phyloP scores from a whole-genome alignment of 331 rosid genomes.

The Spiraea crenata region DNA sequence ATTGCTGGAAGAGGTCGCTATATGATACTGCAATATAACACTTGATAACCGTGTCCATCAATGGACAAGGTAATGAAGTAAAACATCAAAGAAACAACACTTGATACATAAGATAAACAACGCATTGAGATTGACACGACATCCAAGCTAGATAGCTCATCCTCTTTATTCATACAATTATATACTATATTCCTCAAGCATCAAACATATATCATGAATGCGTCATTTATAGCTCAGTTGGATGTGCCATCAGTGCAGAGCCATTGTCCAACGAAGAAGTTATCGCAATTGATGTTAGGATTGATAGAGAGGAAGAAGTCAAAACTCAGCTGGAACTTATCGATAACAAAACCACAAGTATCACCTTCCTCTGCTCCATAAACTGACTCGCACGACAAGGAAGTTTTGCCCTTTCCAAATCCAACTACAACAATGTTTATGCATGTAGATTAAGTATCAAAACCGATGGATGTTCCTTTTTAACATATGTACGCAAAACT shows the following conservation, averaged over 20 bases:
- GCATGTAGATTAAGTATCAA: not conserved
- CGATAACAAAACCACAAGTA: slow-evolving; percentile 5
- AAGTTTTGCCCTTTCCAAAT: not conserved
- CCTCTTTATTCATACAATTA: slow-evolving; percentile 9
- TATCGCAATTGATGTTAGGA: slow-evolving; percentile 24
- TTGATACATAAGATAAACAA: no score
- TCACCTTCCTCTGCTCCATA: slow-evolving; percentile 21
- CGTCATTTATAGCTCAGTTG: not conserved
- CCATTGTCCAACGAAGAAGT: slow-evolving; percentile 28
- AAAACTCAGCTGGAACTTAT: not conserved
- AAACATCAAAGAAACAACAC: not conserved
- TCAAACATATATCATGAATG: not conserved
- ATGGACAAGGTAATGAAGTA: not conserved
- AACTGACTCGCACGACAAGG: not conserved
- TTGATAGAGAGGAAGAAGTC: slow-evolving; percentile 8
- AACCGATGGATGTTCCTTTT: no score
- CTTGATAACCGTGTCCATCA: not conserved
- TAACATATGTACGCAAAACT: not conserved
- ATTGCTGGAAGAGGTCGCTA: no score
- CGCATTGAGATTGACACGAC: not conserved
- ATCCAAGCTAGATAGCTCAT: not conserved
- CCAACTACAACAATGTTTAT: not conserved
- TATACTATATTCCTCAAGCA: not conserved
- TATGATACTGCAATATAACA: no score
- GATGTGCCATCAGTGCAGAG: slow-evolving; percentile 16